Evolutionary conservation across 805 yeast genomes (phyloP), one percentile per base, ranked within the genome.

Genomic region (Sugiyamaella lignohabitans): DNA sequence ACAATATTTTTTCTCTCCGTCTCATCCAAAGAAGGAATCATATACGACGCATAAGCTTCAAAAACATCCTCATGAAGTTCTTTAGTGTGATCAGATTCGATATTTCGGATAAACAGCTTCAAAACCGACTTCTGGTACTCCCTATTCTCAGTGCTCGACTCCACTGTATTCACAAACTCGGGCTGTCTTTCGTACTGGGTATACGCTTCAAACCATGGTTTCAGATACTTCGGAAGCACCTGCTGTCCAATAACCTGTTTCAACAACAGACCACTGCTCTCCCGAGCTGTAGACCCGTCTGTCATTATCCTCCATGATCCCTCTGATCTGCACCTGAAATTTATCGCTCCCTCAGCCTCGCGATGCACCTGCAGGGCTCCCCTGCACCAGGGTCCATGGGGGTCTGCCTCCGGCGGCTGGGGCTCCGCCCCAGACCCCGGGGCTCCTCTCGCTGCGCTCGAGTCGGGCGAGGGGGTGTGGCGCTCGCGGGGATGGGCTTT

Each of bases 231-330:
- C 8, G 46, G 41, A 22, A 51, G 59, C 3, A 53, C 56, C 37
- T 55, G 57, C 30, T 55, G 59, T 27, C 44, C 55, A 27, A 55
- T 34, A 18, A 49, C 6, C 38, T 24, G 42, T 16, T n/a, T 16
- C 8, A 44, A n/a, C n/a, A n/a, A n/a, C n/a, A n/a, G n/a, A n/a
- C n/a, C n/a, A n/a, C n/a, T n/a, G n/a, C n/a, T n/a, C n/a, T n/a
- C n/a, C n/a, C n/a, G n/a, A n/a, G n/a, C n/a, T n/a, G n/a, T n/a
- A n/a, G n/a, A n/a, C n/a, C n/a, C n/a, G n/a, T n/a, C n/a, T n/a
- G n/a, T n/a, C n/a, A n/a, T n/a, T n/a, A n/a, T n/a, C n/a, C n/a
- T n/a, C n/a, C n/a, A n/a, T n/a, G n/a, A n/a, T n/a, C n/a, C n/a
- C n/a, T n/a, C n/a, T n/a, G n/a, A n/a, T n/a, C n/a, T n/a, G n/a